Conservation (phyloP, 768 basidiomycete genomes). For the Gymnopilus junonius region DNA sequence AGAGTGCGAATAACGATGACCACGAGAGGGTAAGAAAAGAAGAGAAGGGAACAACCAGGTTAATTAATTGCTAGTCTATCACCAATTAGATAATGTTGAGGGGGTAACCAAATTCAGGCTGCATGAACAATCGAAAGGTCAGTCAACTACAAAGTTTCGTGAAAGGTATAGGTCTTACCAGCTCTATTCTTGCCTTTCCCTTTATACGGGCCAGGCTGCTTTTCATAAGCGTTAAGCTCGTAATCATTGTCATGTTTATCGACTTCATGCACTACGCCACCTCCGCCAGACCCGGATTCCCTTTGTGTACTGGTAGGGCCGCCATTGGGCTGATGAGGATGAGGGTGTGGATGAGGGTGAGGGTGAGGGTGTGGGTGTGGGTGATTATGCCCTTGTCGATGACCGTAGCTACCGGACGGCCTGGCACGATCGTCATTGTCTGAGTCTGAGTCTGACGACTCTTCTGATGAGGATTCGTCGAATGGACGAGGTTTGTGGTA, state of each 20-base stretch:
- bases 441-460: constrained; percentile 41
- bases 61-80: too few species aligned
- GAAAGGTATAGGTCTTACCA: constrained; percentile 11
- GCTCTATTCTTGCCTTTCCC: constrained; percentile 33
- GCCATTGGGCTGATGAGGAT: background rate
- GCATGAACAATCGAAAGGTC: background rate
- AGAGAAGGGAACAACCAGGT: too few species aligned
- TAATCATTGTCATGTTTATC: constrained; percentile 30
- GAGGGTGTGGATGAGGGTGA: background rate
- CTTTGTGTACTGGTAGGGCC: constrained; percentile 4
- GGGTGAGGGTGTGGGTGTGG: constrained; percentile 8
- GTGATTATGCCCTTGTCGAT: constrained; percentile 22
- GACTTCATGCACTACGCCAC: constrained; percentile 21
- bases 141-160: background rate
- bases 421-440: constrained; percentile 15
- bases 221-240: constrained; percentile 58
- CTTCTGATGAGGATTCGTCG: constrained; percentile 75
- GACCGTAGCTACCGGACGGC: constrained; percentile 23
- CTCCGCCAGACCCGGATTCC: constrained; percentile 6
- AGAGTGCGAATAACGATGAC: too few species aligned
- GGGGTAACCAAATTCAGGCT: background rate
- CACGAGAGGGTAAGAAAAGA: too few species aligned
- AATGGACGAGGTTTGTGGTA: constrained; percentile 83
- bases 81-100: too few species aligned
- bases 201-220: constrained; percentile 38